Base-by-base conservation (phyloP, 2,329 filamentous ascomycete genomes). In the Clarireedia hainanense region DNA sequence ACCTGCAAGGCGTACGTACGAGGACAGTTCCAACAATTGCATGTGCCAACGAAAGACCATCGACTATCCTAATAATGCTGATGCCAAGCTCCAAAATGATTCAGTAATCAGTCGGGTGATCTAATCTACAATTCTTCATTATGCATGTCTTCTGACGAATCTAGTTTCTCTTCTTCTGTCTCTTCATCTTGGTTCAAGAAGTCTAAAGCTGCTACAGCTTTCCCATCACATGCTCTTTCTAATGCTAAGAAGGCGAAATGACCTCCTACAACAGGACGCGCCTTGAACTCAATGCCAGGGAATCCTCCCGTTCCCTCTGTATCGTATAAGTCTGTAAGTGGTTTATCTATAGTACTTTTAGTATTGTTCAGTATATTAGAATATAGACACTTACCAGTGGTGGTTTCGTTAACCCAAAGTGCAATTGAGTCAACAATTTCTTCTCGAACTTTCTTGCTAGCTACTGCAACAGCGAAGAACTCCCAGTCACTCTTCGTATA, bases 401-500 rank as follows among this genome's bases (percentile, higher is more conserved):
- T 75, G 0, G 89, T 95, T 72, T 95, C 88, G 66, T 94, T 95
- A 57, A 95, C 76, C 90, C 90, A 95, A 55, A 74, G 75, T 1
- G 88, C 88, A 42, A 94, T 85, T 17, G 82, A 80, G 58, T 89
- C 78, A 37, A 94, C 73, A 50, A 95, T 90, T 68, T 87, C 81
- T 2, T 78, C 76, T 53, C 89, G 79, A 1, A 87, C 86, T 57
- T 77, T 73, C 67, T 80, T 80, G 63, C 83, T 84, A 4, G 88
- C 81, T 5, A 95, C 86, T 1, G 89, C 88, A 47, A 90, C 89
- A 0, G 89, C 88, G 70, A 94, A 91, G 69, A 95, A 91, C 64
- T 94, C 86, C 90, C 90, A 95, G 72, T 95, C 90, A 30, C 86
- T 90, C 73, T 95, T 95, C 36, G 89, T 86, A 70, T 94, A 94